Conservation (phyloP, 768 basidiomycete species). For the Kockovaella imperatae region DNA sequence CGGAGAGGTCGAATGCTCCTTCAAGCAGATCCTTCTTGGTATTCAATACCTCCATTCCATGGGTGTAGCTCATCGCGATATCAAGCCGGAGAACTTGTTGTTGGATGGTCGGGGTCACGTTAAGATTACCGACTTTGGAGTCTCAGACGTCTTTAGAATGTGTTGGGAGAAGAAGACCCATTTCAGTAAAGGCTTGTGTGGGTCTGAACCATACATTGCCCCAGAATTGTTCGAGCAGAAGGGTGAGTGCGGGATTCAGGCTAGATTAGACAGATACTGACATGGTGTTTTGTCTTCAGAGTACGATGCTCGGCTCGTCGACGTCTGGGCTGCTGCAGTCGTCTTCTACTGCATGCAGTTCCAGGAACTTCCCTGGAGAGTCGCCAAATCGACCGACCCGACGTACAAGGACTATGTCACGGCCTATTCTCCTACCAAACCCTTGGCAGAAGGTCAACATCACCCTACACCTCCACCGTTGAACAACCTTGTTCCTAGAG, state of each 20-base stretch:
- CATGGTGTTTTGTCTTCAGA: conserved; percentile 50
- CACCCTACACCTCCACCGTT: conserved; percentile 57
- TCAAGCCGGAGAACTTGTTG: conserved; percentile 96
- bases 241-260: conserved; percentile 60
- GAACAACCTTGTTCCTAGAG: conserved; percentile 77
- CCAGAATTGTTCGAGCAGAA: conserved; percentile 94
- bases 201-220: conserved; percentile 97
- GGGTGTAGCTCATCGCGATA: conserved; percentile 94
- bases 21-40: conserved; percentile 88
- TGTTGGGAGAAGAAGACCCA: conserved; percentile 98
- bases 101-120: conserved; percentile 86
- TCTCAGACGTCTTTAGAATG: conserved; percentile 95
- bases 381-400: conserved; percentile 71
- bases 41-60: conserved; percentile 88
- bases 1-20: conserved; percentile 91
- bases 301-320: conserved; percentile 93
- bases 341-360: conserved; percentile 97
- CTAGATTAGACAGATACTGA: conserved; percentile 10
- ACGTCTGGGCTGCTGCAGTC: conserved; percentile 94
- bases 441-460: conserved; percentile 49
- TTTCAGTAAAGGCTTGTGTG: conserved; percentile 92
- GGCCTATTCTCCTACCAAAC: conserved; percentile 41
- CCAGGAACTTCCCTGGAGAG: conserved; percentile 96
- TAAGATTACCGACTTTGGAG: conserved; percentile 98
- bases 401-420: conserved; percentile 69